These are phyloP conservation scores for Acrasis kona DNA, from an alignment of 78 protist species.

Conservation along the genomic window DNA sequence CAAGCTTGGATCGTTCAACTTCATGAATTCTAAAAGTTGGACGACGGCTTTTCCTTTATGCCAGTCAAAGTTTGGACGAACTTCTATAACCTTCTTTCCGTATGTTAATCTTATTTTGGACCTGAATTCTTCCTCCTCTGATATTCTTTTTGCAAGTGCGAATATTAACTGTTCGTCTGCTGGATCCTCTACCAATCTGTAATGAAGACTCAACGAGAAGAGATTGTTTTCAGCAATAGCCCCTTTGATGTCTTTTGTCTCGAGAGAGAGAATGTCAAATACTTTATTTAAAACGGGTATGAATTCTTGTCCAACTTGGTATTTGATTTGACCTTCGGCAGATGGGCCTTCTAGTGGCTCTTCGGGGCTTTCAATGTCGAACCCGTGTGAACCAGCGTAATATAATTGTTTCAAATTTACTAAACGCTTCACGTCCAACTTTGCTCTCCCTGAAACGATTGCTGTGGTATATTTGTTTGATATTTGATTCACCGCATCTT, in stretches of 20 bases:
- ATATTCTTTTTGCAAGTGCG: background rate
- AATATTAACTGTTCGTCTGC: background rate
- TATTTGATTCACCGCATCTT: background rate
- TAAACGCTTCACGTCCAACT: background rate
- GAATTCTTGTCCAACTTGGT: background rate
- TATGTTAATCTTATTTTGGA: background rate
- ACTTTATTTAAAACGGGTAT: slow-evolving; percentile 1
- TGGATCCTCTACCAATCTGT: background rate
- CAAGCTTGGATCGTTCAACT: background rate
- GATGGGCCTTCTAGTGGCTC: background rate
- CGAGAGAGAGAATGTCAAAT: background rate
- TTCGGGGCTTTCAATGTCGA: background rate
- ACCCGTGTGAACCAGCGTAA: slow-evolving; percentile 8
- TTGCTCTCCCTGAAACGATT: slow-evolving; percentile 6
- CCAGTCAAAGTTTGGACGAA: slow-evolving; percentile 4
- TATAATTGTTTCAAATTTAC: background rate
- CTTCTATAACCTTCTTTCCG: background rate
- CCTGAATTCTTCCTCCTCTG: background rate
- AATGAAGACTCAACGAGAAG: slow-evolving; percentile 1
- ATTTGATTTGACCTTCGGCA: background rate
- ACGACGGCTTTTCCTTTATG: slow-evolving; percentile 8
- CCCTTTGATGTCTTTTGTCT: background rate
- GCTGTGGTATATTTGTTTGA: background rate
- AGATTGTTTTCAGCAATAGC: background rate
- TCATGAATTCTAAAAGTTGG: background rate